Evolutionary conservation across 1,284 basidiomycete species (phyloP), one percentile per base, ranked within the genome.

Genomic region (Pisolithus thermaeus): DNA sequence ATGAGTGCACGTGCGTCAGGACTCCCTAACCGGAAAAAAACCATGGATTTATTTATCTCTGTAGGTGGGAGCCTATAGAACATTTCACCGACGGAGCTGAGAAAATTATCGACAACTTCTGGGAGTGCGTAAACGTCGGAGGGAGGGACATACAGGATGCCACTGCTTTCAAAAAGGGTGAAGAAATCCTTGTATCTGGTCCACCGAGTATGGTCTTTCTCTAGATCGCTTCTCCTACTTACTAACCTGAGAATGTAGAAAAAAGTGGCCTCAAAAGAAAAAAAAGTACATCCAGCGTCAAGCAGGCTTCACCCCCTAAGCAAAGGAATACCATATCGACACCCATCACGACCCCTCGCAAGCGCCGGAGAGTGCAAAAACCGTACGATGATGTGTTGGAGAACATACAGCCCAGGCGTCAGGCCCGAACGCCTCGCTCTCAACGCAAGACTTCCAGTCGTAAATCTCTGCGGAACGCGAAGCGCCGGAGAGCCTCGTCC

Each of bases 1-100:
- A 73, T 1, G 81, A 84, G 36, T 79, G 83, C 73, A 88, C 85
- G 85, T 84, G 70, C 59, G 86, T 75, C 8, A 46, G 20, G n/a
- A 39, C 46, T 48, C n/a, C 28, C 16, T 16, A 25, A n/a, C 23
- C 20, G n/a, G n/a, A n/a, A 36, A 25, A 7, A 49, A 32, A 47
- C 52, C 8, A 52, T 40, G 16, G 51, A 62, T 51, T 22, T 12
- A 18, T 43, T 37, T 35, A 49, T 28, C 25, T 49, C 32, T 49
- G 32, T 12, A 88, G 84, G 14, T 88, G 85, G 85, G 86, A 89
- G 57, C 85, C 86, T 6, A 62, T 68, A 14, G 73, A 77, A 42
- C 84, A 81, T 7, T 87, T 89, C 55, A 62, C 65, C 38, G 66
- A 53, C 11, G 79, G 75, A 7, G 83, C 83, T 3, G 77, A 82